Conservation (phyloP, 2,329 filamentous ascomycete species). For the Acephala macrosclerotiorum region DNA sequence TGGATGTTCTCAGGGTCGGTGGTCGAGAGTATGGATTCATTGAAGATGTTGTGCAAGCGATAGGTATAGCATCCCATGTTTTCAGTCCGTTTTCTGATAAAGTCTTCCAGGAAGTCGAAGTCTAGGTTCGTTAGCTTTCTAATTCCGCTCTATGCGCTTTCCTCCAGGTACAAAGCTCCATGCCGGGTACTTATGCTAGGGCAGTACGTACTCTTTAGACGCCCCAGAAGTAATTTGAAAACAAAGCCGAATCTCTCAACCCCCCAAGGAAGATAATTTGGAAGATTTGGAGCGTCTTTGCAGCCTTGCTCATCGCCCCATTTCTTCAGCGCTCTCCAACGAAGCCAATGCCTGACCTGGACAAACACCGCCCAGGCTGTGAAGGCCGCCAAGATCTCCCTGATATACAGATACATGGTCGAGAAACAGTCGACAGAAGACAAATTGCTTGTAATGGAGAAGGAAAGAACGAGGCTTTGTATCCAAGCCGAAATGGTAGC, state of each 20-base stretch:
- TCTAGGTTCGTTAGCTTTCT: slow-evolving; percentile 25
- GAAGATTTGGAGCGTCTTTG: slow-evolving; percentile 21
- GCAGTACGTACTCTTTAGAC: not conserved
- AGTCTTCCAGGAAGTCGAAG: slow-evolving; percentile 37
- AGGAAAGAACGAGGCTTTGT: not conserved
- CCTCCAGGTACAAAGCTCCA: not conserved
- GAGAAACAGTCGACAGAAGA: not conserved
- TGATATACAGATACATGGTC: slow-evolving; percentile 25
- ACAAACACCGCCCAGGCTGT: slow-evolving; percentile 25
- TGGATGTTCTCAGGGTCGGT: slow-evolving; percentile 45
- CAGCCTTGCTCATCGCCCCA: slow-evolving; percentile 35
- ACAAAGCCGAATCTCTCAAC: slow-evolving; percentile 26
- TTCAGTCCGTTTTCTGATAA: slow-evolving; percentile 23
- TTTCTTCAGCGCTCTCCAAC: slow-evolving; percentile 31
- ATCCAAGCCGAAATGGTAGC: not conserved
- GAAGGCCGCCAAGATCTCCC: slow-evolving; percentile 15
- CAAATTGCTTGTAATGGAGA: not conserved
- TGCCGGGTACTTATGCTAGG: not conserved
- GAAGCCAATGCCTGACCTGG: slow-evolving; percentile 24
- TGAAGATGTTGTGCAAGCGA: slow-evolving; percentile 23
- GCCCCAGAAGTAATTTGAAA: not conserved
- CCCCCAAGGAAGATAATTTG: slow-evolving; percentile 33
- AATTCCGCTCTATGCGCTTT: not conserved
- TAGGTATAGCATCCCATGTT: slow-evolving; percentile 29
- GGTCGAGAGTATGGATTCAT: slow-evolving; percentile 52